Evolutionary conservation across 2,329 filamentous ascomycete genomes (phyloP).

Genomic region (Amesomyces nigricolor): DNA sequence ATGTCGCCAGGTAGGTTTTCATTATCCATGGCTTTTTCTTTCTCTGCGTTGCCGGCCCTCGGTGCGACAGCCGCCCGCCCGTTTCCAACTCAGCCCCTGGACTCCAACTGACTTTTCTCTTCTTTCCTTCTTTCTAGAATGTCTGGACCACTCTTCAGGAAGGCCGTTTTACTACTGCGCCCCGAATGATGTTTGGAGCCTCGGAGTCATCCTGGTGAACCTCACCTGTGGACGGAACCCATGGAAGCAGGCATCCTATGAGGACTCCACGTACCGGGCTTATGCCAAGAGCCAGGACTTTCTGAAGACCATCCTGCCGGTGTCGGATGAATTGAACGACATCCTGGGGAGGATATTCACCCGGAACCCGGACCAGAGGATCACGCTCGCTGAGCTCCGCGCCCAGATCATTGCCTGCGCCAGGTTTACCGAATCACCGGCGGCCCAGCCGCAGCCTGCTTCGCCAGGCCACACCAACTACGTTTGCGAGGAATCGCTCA

Average conservation of each 20-base stretch:
- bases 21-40: conserved; percentile 9
- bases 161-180: conserved; percentile 81
- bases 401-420: conserved; percentile 70
- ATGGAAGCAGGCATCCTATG: conserved; percentile 91
- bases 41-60: conserved; percentile 7
- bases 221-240: conserved; percentile 96
- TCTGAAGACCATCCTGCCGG: conserved; percentile 83
- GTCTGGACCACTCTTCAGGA: conserved; percentile 69
- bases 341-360: conserved; percentile 87
- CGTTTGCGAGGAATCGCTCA: conserved; percentile 44
- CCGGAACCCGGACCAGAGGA: conserved; percentile 74
- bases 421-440: conserved; percentile 55
- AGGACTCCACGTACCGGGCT: conserved; percentile 92
- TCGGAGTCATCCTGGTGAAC: conserved; percentile 98
- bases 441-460: conserved; percentile 35
- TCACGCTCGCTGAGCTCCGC: conserved; percentile 74
- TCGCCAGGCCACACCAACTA: conserved; percentile 41
- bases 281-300: conserved; percentile 82
- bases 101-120: conserved; percentile 27
- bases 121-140: conserved; percentile 57
- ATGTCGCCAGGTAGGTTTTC: conserved; percentile 88
- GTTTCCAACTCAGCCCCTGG: not conserved
- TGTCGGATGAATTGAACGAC: conserved; percentile 82
- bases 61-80: no score
- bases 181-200: conserved; percentile 94